phyloP scores from a whole-genome alignment of 805 yeast genomes.

The Wickerhamiella nectarea region DNA sequence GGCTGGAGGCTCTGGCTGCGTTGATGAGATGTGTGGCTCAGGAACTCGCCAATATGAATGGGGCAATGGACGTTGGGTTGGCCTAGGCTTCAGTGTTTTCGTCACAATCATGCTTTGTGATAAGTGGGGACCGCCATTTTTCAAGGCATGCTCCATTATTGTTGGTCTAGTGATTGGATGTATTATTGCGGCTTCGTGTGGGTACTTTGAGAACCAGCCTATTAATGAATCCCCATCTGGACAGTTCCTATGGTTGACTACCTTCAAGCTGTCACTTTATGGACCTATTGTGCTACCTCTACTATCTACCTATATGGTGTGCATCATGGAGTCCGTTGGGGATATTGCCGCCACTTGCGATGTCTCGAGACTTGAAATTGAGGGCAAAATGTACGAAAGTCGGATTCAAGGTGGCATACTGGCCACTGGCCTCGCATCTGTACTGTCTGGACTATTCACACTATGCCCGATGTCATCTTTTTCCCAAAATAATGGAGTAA shows the following conservation, averaged over 20 bases:
- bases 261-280: constrained; percentile 61
- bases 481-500: constrained; percentile 93
- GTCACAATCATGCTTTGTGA: constrained; percentile 62
- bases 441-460: constrained; percentile 64
- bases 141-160: constrained; percentile 89
- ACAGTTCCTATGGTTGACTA: constrained; percentile 81
- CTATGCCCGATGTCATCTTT: constrained; percentile 80
- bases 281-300: constrained; percentile 81
- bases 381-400: constrained; percentile 67
- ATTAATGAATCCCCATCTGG: constrained; percentile 66
- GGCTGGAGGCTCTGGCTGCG: constrained; percentile 64
- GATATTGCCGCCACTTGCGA: constrained; percentile 91
- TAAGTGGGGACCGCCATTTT: constrained; percentile 83
- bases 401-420: constrained; percentile 87
- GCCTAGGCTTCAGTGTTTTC: constrained; percentile 75
- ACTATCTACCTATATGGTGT: constrained; percentile 64
- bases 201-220: constrained; percentile 48
- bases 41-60: constrained; percentile 33
- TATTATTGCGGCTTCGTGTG: constrained; percentile 83
- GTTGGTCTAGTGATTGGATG: constrained; percentile 76
- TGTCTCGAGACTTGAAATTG: constrained; percentile 73
- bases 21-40: not conserved
- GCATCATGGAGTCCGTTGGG: constrained; percentile 90
- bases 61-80: constrained; percentile 85
- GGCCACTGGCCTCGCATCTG: constrained; percentile 76